Percentiles rank a stretch among this genome's conserved stretches.
These are phyloP conservation scores for Fagus crenata DNA, from an alignment of 306 rosid genomes.

Conservation along the genomic window DNA sequence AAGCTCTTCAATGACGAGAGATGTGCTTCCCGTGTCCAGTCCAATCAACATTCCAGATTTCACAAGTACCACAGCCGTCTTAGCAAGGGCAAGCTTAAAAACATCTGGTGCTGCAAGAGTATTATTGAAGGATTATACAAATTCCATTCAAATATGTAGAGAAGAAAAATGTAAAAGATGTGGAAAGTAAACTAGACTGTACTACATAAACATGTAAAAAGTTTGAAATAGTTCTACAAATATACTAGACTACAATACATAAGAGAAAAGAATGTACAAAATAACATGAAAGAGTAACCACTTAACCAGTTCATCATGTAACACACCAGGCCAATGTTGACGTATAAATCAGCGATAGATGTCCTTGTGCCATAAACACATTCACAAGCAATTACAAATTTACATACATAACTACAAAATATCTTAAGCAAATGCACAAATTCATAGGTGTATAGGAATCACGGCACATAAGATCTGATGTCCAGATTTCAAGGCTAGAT, in stretches of 20 bases:
- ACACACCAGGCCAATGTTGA: too few relatives aligned
- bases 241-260: neutral
- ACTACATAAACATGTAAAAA: neutral
- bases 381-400: too few relatives aligned
- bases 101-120: slow-evolving; percentile 21
- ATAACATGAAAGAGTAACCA: too few relatives aligned
- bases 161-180: neutral
- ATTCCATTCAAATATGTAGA: neutral
- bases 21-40: slow-evolving; percentile 19
- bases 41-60: slow-evolving; percentile 31
- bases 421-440: too few relatives aligned
- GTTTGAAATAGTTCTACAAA: too few relatives aligned
- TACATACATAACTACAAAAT: too few relatives aligned
- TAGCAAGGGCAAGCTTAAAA: slow-evolving; percentile 23
- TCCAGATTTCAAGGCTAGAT: too few relatives aligned
- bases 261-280: neutral
- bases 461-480: too few relatives aligned
- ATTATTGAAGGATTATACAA: neutral
- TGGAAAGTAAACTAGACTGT: neutral
- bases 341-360: too few relatives aligned
- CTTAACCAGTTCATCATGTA: too few relatives aligned
- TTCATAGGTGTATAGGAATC: too few relatives aligned
- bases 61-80: slow-evolving; percentile 26
- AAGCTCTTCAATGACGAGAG: slow-evolving; percentile 28
- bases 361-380: too few relatives aligned